Conservation (phyloP, 352 stramenopile species). For the Phytophthora fragariae region DNA sequence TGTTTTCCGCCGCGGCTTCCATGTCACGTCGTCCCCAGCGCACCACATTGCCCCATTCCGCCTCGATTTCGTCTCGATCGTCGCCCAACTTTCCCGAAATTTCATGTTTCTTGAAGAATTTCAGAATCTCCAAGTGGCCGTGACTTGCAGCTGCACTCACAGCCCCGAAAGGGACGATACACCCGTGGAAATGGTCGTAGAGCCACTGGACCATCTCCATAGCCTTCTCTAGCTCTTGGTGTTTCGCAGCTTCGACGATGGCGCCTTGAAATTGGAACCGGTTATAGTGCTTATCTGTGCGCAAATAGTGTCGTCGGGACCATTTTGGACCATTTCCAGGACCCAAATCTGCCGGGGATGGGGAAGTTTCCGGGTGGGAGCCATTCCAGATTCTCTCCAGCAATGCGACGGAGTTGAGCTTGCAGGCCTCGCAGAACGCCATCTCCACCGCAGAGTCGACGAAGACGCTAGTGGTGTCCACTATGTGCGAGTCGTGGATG, state of each 20-base stretch:
- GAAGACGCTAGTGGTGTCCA: background rate
- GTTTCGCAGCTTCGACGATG: background rate
- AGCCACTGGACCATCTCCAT: background rate
- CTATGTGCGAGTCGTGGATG: background rate
- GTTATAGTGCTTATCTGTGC: constrained; percentile 3
- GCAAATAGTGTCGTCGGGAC: constrained; percentile 11
- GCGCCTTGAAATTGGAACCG: constrained; percentile 10
- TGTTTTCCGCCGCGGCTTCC: background rate
- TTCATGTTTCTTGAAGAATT: background rate
- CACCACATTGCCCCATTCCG: background rate
- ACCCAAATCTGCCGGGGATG: constrained; percentile 7
- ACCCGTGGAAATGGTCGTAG: background rate
- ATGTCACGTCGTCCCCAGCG: background rate
- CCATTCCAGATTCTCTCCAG: constrained; percentile 9
- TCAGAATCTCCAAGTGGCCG: background rate
- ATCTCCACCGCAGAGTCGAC: constrained; percentile 19
- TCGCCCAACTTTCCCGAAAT: background rate
- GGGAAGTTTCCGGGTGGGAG: background rate
- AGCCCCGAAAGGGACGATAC: background rate
- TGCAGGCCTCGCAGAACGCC: constrained; percentile 10
- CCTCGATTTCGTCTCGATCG: background rate
- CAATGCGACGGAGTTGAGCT: background rate
- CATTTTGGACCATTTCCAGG: background rate
- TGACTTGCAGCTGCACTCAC: background rate
- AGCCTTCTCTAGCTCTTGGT: background rate